Conservation (phyloP, 192 early-diverging fungal genomes). For the Coemansia sp. region DNA sequence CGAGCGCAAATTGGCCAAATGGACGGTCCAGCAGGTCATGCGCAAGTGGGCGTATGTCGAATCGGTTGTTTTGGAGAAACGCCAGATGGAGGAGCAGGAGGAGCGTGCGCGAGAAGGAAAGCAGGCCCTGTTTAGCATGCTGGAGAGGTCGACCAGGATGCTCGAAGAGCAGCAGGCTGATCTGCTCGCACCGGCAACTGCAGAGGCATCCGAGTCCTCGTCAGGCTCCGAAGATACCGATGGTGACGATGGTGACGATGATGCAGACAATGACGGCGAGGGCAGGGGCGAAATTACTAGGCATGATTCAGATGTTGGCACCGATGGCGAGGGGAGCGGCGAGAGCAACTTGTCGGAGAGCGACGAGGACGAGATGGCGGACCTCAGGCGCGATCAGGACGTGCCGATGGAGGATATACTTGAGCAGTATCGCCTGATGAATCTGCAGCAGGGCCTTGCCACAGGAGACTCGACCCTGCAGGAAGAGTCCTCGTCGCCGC, state of each 20-base stretch:
- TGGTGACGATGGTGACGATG: slow-evolving; percentile 10
- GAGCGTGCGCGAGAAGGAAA: slow-evolving; percentile 58
- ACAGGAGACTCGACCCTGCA: background rate
- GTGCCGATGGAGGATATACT: slow-evolving; percentile 59
- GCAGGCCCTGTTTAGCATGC: slow-evolving; percentile 64
- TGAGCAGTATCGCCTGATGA: slow-evolving; percentile 49
- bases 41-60: slow-evolving; percentile 71
- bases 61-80: slow-evolving; percentile 55
- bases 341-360: slow-evolving; percentile 26
- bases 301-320: background rate
- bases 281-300: background rate
- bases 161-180: slow-evolving; percentile 54
- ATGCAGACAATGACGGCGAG: background rate
- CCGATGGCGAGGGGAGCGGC: background rate
- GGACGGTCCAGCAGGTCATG: slow-evolving; percentile 61
- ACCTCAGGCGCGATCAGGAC: slow-evolving; percentile 61
- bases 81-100: slow-evolving; percentile 58
- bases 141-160: slow-evolving; percentile 70
- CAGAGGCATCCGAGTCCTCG: background rate
- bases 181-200: slow-evolving; percentile 1
- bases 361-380: slow-evolving; percentile 51
- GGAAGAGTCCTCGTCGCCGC: background rate
- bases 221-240: slow-evolving; percentile 4
- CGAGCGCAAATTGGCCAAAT: slow-evolving; percentile 56
- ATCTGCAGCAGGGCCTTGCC: too few relatives aligned